Conservation (phyloP, 306 rosid species). For the Sesbania bispinosa region DNA sequence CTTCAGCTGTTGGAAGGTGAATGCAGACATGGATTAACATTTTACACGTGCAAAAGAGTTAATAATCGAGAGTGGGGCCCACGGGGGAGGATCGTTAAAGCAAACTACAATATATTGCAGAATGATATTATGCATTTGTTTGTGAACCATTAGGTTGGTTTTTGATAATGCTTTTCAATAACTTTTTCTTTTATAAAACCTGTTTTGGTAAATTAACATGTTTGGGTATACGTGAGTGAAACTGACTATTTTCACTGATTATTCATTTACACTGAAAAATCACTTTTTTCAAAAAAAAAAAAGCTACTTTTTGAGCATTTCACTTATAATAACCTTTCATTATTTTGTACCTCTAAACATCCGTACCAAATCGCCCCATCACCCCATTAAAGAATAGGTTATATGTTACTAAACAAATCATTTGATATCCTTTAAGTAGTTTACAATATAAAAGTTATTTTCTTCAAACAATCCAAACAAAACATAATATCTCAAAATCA, state of each 20-base stretch:
- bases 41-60: neutral
- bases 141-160: slow-evolving; percentile 1
- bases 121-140: neutral
- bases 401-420: neutral
- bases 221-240: neutral
- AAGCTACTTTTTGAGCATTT: neutral
- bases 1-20: neutral
- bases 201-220: neutral
- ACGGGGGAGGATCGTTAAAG: slow-evolving; percentile 56
- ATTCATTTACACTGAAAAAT: too few species aligned
- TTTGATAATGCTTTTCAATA: neutral
- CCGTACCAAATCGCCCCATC: neutral
- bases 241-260: neutral
- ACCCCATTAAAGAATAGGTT: neutral
- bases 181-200: neutral
- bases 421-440: neutral
- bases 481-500: neutral
- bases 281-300: too few species aligned
- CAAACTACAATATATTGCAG: slow-evolving; percentile 2
- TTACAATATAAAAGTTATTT: neutral
- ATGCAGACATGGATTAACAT: neutral
- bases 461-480: neutral
- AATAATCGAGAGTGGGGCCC: slow-evolving; percentile 40
- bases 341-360: neutral
- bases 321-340: neutral